Conservation (phyloP, 1,139 yeast genomes). For the Yarrowia galli region DNA sequence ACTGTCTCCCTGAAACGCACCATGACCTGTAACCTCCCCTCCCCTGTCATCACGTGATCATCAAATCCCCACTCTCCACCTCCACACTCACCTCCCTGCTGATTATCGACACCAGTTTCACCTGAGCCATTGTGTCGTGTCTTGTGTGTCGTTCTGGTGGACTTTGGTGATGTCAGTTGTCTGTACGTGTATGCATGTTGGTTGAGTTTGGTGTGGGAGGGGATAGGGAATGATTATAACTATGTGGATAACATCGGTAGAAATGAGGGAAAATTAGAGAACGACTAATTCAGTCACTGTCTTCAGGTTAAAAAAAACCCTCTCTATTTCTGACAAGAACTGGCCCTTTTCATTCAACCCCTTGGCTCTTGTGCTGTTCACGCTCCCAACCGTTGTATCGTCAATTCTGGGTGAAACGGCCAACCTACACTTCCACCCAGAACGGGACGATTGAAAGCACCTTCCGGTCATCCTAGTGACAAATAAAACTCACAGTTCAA, state of each 20-base stretch:
- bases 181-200: not conserved
- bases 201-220: not conserved
- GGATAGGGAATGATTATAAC: not conserved
- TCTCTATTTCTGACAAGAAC: too few relatives aligned
- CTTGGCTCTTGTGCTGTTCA: too few relatives aligned
- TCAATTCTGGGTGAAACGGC: not conserved
- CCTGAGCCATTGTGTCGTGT: conserved; percentile 30
- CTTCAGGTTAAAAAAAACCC: too few relatives aligned
- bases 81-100: conserved; percentile 27
- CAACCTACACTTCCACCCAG: too few relatives aligned
- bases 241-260: not conserved
- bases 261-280: too few relatives aligned
- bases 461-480: too few relatives aligned
- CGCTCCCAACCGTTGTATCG: not conserved
- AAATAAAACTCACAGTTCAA: too few relatives aligned
- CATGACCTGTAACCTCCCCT: too few relatives aligned
- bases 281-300: too few relatives aligned
- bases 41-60: not conserved
- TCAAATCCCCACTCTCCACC: not conserved
- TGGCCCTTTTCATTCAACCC: too few relatives aligned
- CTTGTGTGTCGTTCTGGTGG: not conserved
- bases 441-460: too few relatives aligned
- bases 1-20: too few relatives aligned
- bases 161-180: not conserved
- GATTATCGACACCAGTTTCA: conserved; percentile 36